Evolutionary conservation across 495 filamentous ascomycete genomes (phyloP).

Genomic region (Hypoxylon lienhwacheense): DNA sequence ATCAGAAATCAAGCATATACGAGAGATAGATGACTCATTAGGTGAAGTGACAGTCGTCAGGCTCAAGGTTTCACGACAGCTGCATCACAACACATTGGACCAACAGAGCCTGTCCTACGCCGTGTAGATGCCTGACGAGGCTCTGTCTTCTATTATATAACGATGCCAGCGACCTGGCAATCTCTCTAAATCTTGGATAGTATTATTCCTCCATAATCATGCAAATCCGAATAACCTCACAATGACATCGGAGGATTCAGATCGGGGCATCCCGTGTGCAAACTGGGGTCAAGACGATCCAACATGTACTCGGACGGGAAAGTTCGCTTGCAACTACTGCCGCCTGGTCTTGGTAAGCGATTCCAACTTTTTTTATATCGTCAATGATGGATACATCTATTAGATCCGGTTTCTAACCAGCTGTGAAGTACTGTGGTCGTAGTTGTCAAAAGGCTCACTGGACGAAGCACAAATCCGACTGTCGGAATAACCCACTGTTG

Average conservation of each 20-base stretch:
- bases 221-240: not conserved
- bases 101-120: not conserved
- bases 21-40: not conserved
- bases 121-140: not conserved
- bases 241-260: not conserved
- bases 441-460: conserved; percentile 17
- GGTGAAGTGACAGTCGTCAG: not conserved
- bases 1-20: not conserved
- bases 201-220: not conserved
- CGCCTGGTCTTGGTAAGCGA: conserved; percentile 11
- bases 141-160: not conserved
- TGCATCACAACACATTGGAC: not conserved
- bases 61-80: not conserved
- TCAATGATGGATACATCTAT: not conserved
- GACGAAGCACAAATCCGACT: conserved; percentile 12
- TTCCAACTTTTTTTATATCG: not conserved
- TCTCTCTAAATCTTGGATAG: no score
- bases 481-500: conserved; percentile 14
- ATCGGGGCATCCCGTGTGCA: not conserved
- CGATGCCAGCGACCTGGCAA: no score
- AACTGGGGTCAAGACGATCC: conserved; percentile 3
- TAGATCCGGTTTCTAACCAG: not conserved
- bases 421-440: conserved; percentile 8
- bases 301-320: not conserved
- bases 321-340: conserved; percentile 6